phyloP scores from a whole-genome alignment of 192 early-diverging fungal genomes.

The Obelidium mucronatum region DNA sequence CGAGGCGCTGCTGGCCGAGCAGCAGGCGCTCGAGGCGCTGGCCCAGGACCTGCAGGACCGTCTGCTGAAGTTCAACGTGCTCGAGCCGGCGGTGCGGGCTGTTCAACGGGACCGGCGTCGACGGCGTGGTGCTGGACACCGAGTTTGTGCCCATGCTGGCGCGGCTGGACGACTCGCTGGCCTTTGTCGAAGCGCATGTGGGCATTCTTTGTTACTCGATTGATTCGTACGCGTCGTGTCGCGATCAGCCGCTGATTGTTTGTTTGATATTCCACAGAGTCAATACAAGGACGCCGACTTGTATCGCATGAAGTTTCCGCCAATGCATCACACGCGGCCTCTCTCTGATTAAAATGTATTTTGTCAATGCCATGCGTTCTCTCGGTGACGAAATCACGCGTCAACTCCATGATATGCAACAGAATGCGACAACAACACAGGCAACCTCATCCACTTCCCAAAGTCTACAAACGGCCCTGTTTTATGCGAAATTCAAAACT shows the following conservation, averaged over 20 bases:
- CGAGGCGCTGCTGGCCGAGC: constrained; percentile 76
- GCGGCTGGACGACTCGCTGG: constrained; percentile 79
- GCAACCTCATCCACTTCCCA: constrained; percentile 1
- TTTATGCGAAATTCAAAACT: constrained; percentile 85
- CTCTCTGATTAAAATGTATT: constrained; percentile 91
- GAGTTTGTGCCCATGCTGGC: constrained; percentile 83
- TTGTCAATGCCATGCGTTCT: constrained; percentile 72
- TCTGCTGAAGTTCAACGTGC: constrained; percentile 81
- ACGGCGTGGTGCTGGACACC: constrained; percentile 77
- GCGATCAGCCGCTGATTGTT: too few species aligned
- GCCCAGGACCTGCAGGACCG: constrained; percentile 64
- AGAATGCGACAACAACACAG: constrained; percentile 24
- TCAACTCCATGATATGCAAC: constrained; percentile 20
- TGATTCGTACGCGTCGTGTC: too few species aligned
- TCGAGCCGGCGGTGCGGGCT: constrained; percentile 83
- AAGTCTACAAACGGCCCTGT: constrained; percentile 53
- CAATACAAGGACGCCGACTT: constrained; percentile 88
- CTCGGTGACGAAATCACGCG: constrained; percentile 42
- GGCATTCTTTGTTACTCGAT: constrained; percentile 32
- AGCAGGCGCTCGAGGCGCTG: constrained; percentile 66
- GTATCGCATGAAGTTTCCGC: constrained; percentile 90
- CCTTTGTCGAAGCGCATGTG: constrained; percentile 79
- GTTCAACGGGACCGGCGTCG: constrained; percentile 75
- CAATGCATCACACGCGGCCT: constrained; percentile 96
- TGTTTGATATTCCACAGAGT: too few species aligned